Conservation (phyloP, 805 yeast species). For the Myxozyma mucilagina region DNA sequence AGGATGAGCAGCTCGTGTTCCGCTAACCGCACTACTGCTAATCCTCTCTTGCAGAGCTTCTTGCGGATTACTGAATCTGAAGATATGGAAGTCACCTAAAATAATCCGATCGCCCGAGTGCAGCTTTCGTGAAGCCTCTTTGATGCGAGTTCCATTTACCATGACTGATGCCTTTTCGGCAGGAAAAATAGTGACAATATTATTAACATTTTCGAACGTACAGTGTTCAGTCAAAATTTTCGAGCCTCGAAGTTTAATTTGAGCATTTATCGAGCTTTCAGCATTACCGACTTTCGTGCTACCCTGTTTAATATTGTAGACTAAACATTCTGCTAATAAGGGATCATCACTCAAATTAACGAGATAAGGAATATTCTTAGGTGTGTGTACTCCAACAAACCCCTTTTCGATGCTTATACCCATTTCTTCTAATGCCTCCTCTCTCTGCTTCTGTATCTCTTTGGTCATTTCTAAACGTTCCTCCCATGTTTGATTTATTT, state of each 20-base stretch:
- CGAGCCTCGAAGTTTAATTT: slow-evolving; percentile 34
- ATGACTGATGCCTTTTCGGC: slow-evolving; percentile 27
- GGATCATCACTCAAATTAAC: slow-evolving; percentile 38
- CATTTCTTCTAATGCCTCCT: slow-evolving; percentile 36
- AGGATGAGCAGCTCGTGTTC: background rate
- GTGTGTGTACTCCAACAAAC: slow-evolving; percentile 35
- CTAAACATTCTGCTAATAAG: slow-evolving; percentile 35
- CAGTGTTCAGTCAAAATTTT: slow-evolving; percentile 32
- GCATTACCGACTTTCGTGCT: slow-evolving; percentile 34
- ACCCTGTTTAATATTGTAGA: slow-evolving; percentile 36
- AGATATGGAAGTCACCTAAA: slow-evolving; percentile 35
- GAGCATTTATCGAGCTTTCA: slow-evolving; percentile 30
- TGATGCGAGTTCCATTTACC: slow-evolving; percentile 33
- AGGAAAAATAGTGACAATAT: slow-evolving; percentile 30
- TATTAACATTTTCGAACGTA: slow-evolving; percentile 27
- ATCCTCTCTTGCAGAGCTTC: slow-evolving; percentile 24
- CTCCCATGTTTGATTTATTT: slow-evolving; percentile 37
- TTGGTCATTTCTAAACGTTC: slow-evolving; percentile 33
- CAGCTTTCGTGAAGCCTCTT: slow-evolving; percentile 12
- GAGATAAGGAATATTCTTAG: slow-evolving; percentile 36
- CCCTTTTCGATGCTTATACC: slow-evolving; percentile 35
- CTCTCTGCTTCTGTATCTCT: slow-evolving; percentile 35
- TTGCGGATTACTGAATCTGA: slow-evolving; percentile 35
- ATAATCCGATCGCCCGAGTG: slow-evolving; percentile 35
- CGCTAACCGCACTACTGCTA: background rate